phyloP scores from a whole-genome alignment of 768 basidiomycete genomes.

The Lepiota brunneoincarnata region DNA sequence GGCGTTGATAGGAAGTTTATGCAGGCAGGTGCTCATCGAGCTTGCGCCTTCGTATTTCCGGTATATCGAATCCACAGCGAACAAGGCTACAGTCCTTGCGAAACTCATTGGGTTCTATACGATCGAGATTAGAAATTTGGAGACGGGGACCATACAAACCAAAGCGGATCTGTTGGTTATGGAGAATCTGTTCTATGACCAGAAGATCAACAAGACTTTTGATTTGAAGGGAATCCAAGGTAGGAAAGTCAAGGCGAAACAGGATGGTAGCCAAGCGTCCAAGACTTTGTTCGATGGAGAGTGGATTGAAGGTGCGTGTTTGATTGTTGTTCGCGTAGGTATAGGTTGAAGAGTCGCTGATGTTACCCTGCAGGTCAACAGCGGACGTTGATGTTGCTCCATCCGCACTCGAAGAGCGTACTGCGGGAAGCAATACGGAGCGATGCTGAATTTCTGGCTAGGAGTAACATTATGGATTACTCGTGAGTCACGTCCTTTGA shows the following conservation, averaged over 20 bases:
- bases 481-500: constrained; percentile 46
- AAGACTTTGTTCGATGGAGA: constrained; percentile 79
- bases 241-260: constrained; percentile 56
- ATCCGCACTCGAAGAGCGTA: constrained; percentile 71
- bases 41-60: constrained; percentile 77
- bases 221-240: constrained; percentile 86
- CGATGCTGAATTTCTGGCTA: constrained; percentile 73
- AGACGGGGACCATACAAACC: constrained; percentile 59
- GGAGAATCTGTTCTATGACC: constrained; percentile 81
- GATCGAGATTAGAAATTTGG: constrained; percentile 70
- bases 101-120: constrained; percentile 85
- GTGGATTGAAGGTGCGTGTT: constrained; percentile 70
- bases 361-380: constrained; percentile 50
- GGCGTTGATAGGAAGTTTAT: background rate
- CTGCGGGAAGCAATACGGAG: constrained; percentile 64
- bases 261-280: constrained; percentile 33
- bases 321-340: background rate
- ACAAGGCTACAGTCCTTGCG: constrained; percentile 64
- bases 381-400: constrained; percentile 58
- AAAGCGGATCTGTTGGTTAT: constrained; percentile 79
- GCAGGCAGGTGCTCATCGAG: constrained; percentile 75
- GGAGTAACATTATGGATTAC: constrained; percentile 85
- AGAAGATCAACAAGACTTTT: constrained; percentile 66
- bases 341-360: background rate
- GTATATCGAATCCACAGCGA: constrained; percentile 70